These are phyloP conservation scores for Pyrenula massariospora DNA, from an alignment of 495 filamentous ascomycete species.

Conservation along the genomic window DNA sequence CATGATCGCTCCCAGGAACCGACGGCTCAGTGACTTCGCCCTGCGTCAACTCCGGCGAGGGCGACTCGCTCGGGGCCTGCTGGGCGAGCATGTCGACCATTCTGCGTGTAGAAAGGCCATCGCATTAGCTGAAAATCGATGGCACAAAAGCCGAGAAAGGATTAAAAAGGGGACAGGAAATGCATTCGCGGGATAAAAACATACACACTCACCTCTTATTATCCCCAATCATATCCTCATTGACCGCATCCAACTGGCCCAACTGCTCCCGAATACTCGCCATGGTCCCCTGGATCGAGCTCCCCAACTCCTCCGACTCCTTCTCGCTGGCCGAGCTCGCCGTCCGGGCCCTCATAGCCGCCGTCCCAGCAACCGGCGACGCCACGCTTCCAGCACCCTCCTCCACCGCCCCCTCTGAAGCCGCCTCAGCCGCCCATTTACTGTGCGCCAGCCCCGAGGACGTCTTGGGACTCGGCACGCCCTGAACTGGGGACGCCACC, in stretches of 20 bases:
- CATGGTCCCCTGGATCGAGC: slow-evolving; percentile 1
- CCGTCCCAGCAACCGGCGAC: neutral
- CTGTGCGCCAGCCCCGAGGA: neutral
- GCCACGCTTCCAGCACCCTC: neutral
- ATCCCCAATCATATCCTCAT: slow-evolving; percentile 4
- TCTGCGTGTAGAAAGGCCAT: too few relatives aligned
- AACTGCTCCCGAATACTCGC: slow-evolving; percentile 6
- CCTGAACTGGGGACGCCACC: neutral
- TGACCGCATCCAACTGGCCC: slow-evolving; percentile 4
- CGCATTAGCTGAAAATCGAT: too few relatives aligned
- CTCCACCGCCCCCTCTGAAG: neutral
- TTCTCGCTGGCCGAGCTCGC: neutral
- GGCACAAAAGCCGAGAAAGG: too few relatives aligned
- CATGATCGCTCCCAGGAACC: too few relatives aligned
- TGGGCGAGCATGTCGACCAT: neutral
- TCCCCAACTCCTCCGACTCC: neutral
- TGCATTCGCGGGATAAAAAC: too few relatives aligned
- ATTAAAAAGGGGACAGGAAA: too few relatives aligned
- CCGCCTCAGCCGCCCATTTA: neutral
- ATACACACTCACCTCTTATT: slow-evolving; percentile 2
- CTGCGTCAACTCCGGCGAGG: too few relatives aligned
- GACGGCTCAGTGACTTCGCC: too few relatives aligned
- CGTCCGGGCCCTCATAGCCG: neutral
- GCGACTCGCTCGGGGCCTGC: neutral
- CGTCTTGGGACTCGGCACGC: neutral